phyloP scores from a whole-genome alignment of 192 early-diverging fungal species.

The Mortierella antarctica region DNA sequence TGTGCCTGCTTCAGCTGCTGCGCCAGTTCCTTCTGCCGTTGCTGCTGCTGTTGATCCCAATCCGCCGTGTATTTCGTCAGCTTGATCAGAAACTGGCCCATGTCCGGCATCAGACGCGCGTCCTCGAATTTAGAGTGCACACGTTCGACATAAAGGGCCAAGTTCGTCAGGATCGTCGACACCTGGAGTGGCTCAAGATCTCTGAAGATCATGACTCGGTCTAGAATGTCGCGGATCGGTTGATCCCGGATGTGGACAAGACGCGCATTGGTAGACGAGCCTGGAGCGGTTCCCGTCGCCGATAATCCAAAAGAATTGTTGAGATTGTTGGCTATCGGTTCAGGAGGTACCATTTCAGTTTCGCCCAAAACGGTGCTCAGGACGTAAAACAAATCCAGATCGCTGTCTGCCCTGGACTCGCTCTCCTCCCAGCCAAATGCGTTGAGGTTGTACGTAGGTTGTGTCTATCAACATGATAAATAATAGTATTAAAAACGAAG shows the following conservation, averaged over 20 bases:
- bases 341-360: constrained; percentile 58
- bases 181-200: constrained; percentile 59
- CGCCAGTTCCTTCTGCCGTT: constrained; percentile 22
- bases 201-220: constrained; percentile 49
- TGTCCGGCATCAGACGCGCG: constrained; percentile 54
- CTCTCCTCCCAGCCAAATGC: constrained; percentile 53
- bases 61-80: constrained; percentile 56
- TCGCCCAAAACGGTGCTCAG: constrained; percentile 60
- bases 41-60: constrained; percentile 51
- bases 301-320: background rate
- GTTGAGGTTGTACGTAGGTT: constrained; percentile 11
- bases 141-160: constrained; percentile 61
- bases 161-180: constrained; percentile 64
- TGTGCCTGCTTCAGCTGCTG: constrained; percentile 13
- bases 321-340: constrained; percentile 21
- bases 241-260: constrained; percentile 63
- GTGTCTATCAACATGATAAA: constrained; percentile 18
- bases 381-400: constrained; percentile 66
- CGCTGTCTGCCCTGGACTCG: constrained; percentile 49
- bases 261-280: background rate
- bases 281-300: background rate
- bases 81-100: constrained; percentile 53
- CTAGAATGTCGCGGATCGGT: constrained; percentile 68
- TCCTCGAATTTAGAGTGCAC: constrained; percentile 62
- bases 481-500: background rate